Evolutionary conservation across 2,329 filamentous ascomycete genomes (phyloP), one percentile per base, ranked within the genome.

Genomic region (Amauroascus niger): DNA sequence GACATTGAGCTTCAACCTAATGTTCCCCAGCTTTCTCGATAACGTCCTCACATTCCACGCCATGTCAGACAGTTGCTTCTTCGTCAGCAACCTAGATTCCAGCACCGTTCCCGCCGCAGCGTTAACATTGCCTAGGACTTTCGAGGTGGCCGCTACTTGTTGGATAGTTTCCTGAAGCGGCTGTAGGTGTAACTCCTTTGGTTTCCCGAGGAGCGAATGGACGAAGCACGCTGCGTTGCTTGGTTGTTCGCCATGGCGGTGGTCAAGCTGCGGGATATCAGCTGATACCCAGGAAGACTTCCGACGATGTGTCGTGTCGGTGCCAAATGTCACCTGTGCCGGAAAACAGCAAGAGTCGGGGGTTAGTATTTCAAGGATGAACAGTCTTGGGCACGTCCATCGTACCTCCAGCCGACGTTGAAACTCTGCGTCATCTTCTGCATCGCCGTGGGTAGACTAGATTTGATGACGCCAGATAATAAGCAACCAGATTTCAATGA

Each of bases 21-120:
- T 83, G 68, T 83, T 89, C 49, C 88, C 87, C 55, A 97, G 73
- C 56, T 87, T 85, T 64, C 95, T 86, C 28, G 87, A 91, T 55
- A 98, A 74, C 69, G 96, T 88, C 46, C 93, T 79, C 55, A 97
- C 93, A 24, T 91, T 90, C 82, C 91, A 90, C 0, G 91, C 90
- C 91, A 98, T 97, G 63, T 97, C 93, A 13, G 86, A 89, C 40
- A 98, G 77, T 69, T 98, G 88, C 68, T 87, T 89, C 74, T 97
- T 97, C 1, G 90, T 96, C 60, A 97, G 76, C 48, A 96, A 79
- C n/a, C 91, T 80, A 55, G 81, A 83, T 54, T 82, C 75, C 16
- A 76, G 73, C 24, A 76, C 72, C 8, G 69, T 67, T n/a, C 67
- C 63, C 16, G 63, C 57, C 28, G n/a, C 37, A 13, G 65, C 64